A percentile compares a stretch with the other conserved stretches of the same genome.
These are phyloP conservation scores for Boletus pseudopeckii DNA, from an alignment of 768 basidiomycete genomes.

Conservation along the genomic window DNA sequence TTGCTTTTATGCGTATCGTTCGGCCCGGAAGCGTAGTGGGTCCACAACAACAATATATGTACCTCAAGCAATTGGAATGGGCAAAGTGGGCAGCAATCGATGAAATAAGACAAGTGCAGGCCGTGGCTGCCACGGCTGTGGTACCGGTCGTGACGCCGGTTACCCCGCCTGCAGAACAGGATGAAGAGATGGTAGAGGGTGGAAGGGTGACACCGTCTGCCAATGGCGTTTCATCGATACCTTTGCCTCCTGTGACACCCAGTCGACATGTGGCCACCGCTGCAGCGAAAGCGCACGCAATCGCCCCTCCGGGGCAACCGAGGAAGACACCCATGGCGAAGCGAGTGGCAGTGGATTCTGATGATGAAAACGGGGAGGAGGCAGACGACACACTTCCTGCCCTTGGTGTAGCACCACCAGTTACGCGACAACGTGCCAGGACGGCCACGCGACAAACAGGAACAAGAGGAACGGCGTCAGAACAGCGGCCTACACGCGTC, in stretches of 20 bases:
- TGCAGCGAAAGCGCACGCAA: slow-evolving; percentile 64
- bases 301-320: slow-evolving; percentile 78
- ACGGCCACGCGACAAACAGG: slow-evolving; percentile 39
- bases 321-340: slow-evolving; percentile 85
- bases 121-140: slow-evolving; percentile 38
- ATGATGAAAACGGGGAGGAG: slow-evolving; percentile 57
- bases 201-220: slow-evolving; percentile 36
- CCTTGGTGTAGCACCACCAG: slow-evolving; percentile 48
- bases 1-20: slow-evolving; percentile 97
- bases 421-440: slow-evolving; percentile 30
- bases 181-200: slow-evolving; percentile 54
- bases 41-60: slow-evolving; percentile 92
- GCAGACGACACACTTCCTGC: slow-evolving; percentile 63
- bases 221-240: slow-evolving; percentile 19
- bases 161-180: slow-evolving; percentile 75
- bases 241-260: slow-evolving; percentile 75
- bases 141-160: slow-evolving; percentile 63
- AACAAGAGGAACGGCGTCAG: slow-evolving; percentile 58
- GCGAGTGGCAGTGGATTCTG: slow-evolving; percentile 63
- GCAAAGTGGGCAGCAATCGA: slow-evolving; percentile 89
- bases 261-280: slow-evolving; percentile 71
- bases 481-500: slow-evolving; percentile 70
- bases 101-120: slow-evolving; percentile 53
- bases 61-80: slow-evolving; percentile 93
- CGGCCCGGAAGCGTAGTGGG: slow-evolving; percentile 93